Conservation (phyloP, 129 eudicot genomes). For the Arctium lappa region DNA sequence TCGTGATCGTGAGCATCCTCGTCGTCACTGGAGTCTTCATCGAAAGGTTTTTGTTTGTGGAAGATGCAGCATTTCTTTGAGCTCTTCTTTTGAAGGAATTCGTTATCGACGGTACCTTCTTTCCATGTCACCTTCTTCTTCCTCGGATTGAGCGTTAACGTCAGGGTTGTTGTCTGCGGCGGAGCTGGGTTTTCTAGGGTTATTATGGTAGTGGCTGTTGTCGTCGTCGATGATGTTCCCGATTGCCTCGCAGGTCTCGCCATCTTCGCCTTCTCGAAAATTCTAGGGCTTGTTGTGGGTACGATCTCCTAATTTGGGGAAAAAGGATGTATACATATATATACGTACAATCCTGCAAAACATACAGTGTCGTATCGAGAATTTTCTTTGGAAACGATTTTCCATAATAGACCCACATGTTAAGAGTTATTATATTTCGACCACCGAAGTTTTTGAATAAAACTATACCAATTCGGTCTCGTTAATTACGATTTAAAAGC, state of each 20-base stretch:
- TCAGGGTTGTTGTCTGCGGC: slow-evolving; percentile 48
- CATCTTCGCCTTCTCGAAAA: slow-evolving; percentile 24
- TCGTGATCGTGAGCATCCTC: slow-evolving; percentile 31
- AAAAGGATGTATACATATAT: neutral
- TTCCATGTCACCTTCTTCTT: slow-evolving; percentile 97
- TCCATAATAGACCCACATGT: neutral
- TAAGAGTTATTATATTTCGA: neutral
- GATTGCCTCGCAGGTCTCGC: slow-evolving; percentile 43
- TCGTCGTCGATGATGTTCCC: slow-evolving; percentile 31
- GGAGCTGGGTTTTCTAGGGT: slow-evolving; percentile 46
- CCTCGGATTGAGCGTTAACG: slow-evolving; percentile 66
- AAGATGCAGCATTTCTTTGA: slow-evolving; percentile 94
- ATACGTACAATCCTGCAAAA: neutral
- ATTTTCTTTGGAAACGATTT: neutral
- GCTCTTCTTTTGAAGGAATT: slow-evolving; percentile 73
- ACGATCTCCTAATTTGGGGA: slow-evolving; percentile 15
- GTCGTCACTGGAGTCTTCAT: slow-evolving; percentile 82
- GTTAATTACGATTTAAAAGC: too few relatives aligned
- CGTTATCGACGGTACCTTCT: slow-evolving; percentile 90
- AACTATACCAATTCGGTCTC: too few relatives aligned
- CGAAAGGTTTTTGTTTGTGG: slow-evolving; percentile 78
- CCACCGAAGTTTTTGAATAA: neutral
- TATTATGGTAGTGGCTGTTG: slow-evolving; percentile 50
- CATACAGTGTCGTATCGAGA: neutral
- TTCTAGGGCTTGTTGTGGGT: slow-evolving; percentile 27